A percentile compares a stretch with the other conserved stretches of the same genome.
phyloP scores from a whole-genome alignment of 2,329 filamentous ascomycete species.

The Pseudopyricularia javanii region DNA sequence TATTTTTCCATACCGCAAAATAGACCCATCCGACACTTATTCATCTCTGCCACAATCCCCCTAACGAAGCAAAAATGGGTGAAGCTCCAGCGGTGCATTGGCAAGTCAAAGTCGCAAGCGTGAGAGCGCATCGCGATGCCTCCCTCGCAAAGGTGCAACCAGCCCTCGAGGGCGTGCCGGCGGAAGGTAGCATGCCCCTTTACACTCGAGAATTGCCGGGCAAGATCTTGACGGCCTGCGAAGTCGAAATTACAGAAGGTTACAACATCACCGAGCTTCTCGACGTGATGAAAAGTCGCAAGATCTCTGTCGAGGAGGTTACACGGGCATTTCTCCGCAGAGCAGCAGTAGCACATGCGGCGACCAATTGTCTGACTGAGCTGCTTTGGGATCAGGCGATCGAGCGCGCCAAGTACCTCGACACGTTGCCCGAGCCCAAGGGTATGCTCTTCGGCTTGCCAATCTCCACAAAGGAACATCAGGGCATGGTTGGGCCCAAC shows the following conservation, averaged over 20 bases:
- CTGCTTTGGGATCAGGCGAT: conserved; percentile 23
- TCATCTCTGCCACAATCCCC: neutral
- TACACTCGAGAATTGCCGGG: conserved; percentile 4
- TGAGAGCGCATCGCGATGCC: neutral
- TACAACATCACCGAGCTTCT: conserved; percentile 1
- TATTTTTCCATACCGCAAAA: neutral
- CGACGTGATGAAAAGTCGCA: neutral
- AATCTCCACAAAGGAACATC: conserved; percentile 22
- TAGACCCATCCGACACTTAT: neutral
- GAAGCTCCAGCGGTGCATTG: neutral
- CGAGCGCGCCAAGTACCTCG: conserved; percentile 17
- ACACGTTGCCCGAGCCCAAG: conserved; percentile 17
- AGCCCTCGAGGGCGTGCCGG: conserved; percentile 3
- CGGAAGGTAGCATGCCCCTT: neutral
- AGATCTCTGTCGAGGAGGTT: conserved; percentile 5
- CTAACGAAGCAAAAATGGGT: neutral
- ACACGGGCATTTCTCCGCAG: conserved; percentile 5
- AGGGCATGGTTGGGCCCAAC: conserved; percentile 9
- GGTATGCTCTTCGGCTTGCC: conserved; percentile 20
- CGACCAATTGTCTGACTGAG: conserved; percentile 21
- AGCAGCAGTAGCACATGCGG: conserved; percentile 5
- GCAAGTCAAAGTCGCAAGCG: neutral
- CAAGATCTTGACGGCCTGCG: conserved; percentile 1
- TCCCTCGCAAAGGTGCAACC: conserved; percentile 4
- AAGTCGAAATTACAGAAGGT: conserved; percentile 5